Evolutionary conservation across 768 basidiomycete genomes (phyloP).

Genomic region (Melanogaster broomeanus): DNA sequence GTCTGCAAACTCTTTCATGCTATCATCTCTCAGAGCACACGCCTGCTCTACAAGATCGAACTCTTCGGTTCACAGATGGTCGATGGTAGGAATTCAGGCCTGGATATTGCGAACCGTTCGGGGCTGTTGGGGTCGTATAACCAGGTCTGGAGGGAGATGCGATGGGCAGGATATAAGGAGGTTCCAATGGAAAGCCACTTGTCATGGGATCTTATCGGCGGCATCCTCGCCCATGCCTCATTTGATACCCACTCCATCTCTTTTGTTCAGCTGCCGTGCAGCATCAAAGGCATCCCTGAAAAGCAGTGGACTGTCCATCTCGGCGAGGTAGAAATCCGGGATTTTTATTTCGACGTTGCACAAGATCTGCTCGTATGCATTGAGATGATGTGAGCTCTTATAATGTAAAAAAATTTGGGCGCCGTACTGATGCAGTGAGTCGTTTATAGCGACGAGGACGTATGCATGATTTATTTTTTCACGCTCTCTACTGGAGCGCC

Average conservation of each 20-base stretch:
- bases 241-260: not conserved
- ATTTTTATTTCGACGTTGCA: conserved; percentile 28
- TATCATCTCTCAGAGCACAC: too few species aligned
- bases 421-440: too few species aligned
- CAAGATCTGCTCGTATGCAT: conserved; percentile 26
- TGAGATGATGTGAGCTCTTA: not conserved
- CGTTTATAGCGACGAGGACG: not conserved
- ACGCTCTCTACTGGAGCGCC: conserved; percentile 14
- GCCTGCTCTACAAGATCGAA: too few species aligned
- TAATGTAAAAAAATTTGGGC: not conserved
- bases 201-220: conserved; percentile 27
- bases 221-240: conserved; percentile 15
- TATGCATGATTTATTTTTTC: conserved; percentile 13
- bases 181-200: not conserved
- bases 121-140: too few species aligned
- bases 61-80: too few species aligned
- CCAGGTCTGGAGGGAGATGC: too few species aligned
- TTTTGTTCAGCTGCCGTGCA: conserved; percentile 21
- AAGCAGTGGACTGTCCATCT: conserved; percentile 20
- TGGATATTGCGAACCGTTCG: too few species aligned
- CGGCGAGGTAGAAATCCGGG: conserved; percentile 13
- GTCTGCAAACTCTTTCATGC: too few species aligned
- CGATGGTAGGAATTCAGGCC: too few species aligned
- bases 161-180: too few species aligned
- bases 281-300: conserved; percentile 9